Evolutionary conservation across 139 green algal species (phyloP).

Genomic region (Volvox reticuliferus): DNA sequence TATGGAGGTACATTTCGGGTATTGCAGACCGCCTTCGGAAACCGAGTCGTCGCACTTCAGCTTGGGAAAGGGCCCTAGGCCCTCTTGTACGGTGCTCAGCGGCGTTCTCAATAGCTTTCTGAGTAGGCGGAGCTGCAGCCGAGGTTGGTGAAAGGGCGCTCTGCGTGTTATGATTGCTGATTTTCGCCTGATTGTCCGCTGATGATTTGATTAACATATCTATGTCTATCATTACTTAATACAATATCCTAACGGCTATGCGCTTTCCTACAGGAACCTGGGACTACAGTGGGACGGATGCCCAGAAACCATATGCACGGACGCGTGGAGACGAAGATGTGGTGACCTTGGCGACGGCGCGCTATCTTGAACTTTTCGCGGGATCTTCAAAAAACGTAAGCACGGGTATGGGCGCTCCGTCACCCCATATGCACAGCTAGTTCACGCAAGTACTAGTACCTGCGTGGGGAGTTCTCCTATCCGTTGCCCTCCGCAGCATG

Average conservation of each 20-base stretch:
- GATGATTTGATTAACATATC: no score
- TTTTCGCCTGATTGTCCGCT: no score
- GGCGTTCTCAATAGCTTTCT: conserved; percentile 21
- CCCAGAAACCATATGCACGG: neutral
- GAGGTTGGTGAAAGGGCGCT: neutral
- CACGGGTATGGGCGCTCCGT: no score
- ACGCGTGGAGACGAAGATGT: conserved; percentile 9
- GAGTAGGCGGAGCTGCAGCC: conserved; percentile 1
- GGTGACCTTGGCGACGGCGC: conserved; percentile 4
- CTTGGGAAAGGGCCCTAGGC: neutral
- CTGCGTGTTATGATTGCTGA: no score
- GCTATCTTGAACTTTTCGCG: conserved; percentile 17
- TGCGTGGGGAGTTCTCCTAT: no score
- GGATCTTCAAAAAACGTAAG: neutral
- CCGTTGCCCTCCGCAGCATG: no score
- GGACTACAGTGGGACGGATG: neutral
- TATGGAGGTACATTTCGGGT: neutral
- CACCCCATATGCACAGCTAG: no score
- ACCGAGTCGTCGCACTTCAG: conserved; percentile 6
- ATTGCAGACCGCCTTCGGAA: neutral
- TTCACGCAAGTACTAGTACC: no score
- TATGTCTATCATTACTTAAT: no score
- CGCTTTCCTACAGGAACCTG: neutral
- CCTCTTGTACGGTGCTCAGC: neutral
- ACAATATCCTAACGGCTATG: no score